phyloP scores from a whole-genome alignment of 1,284 basidiomycete genomes.

The Boletellus deceptivus region DNA sequence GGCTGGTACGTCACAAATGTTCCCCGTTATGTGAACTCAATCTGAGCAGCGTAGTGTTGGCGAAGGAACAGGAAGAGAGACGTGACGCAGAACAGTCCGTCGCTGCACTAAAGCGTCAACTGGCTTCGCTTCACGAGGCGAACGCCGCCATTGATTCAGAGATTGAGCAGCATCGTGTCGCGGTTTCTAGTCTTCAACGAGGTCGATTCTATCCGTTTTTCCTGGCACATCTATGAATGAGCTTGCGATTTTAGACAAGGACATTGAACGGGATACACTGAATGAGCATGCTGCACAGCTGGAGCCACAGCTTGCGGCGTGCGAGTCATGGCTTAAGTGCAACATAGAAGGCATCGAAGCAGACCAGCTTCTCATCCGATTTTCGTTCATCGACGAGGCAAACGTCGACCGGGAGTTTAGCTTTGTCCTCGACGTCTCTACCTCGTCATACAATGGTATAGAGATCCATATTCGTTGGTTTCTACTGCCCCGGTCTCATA shows the following conservation, averaged over 20 bases:
- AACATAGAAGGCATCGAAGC: slow-evolving; percentile 72
- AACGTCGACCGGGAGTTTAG: slow-evolving; percentile 66
- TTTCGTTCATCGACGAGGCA: slow-evolving; percentile 61
- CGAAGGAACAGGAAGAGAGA: slow-evolving; percentile 65
- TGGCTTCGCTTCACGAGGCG: slow-evolving; percentile 58
- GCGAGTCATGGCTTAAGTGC: slow-evolving; percentile 62
- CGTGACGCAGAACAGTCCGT: slow-evolving; percentile 66
- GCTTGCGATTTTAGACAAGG: slow-evolving; percentile 54
- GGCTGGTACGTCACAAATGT: slow-evolving; percentile 45
- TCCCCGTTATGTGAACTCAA: neutral
- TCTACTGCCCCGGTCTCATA: neutral
- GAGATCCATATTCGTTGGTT: slow-evolving; percentile 18
- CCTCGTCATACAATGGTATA: slow-evolving; percentile 62
- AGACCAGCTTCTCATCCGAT: slow-evolving; percentile 72
- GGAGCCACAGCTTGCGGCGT: slow-evolving; percentile 54
- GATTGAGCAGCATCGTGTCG: slow-evolving; percentile 63
- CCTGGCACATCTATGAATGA: neutral
- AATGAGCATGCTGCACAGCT: slow-evolving; percentile 55
- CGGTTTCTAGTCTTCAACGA: slow-evolving; percentile 56
- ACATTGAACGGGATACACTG: slow-evolving; percentile 63
- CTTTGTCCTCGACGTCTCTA: slow-evolving; percentile 73
- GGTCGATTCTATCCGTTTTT: slow-evolving; percentile 40
- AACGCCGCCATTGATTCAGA: slow-evolving; percentile 59
- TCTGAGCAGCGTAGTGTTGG: slow-evolving; percentile 47
- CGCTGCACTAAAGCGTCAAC: slow-evolving; percentile 59